Evolutionary conservation across 768 basidiomycete species (phyloP), one percentile per base, ranked within the genome.

Genomic region (Leccinellum rugosiceps): DNA sequence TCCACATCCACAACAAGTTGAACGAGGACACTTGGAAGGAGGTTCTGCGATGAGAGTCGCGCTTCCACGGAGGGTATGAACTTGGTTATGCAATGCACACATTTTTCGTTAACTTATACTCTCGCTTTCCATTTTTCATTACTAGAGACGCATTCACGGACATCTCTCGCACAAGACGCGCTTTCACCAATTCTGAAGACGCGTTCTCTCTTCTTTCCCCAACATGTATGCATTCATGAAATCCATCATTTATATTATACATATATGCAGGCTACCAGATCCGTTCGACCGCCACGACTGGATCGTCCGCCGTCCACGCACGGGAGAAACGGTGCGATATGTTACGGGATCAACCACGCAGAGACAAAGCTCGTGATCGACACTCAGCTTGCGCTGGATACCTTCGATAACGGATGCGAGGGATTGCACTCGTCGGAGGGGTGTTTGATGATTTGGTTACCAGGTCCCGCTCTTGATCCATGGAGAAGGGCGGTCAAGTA

Each of bases 241-340:
- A 2, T 6, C 4, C 8, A 3, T 41, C 4, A 31, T 28, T 9
- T 30, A 8, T 31, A 6, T 6, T 28, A 28, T 31, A 26, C 8
- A 30, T 11, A 31, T 5, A n/a, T 41, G n/a, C 21, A 61, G 60
- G 15, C 34, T 57, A 17, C 60, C 60, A 3, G 60, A 52, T 41
- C 60, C 54, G 5, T 61, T 61, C 4, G 60, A 61, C 50, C 55
- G 60, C 38, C 60, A 62, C 4, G 60, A 62, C 45, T 58, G 60
- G 60, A 62, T 62, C 19, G 30, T 62, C 28, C 55, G 55, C 15
- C 60, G 54, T 46, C 55, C 55, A 6, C 28, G 51, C 17, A 41
- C 47, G 38, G 52, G 60, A 4, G 38, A 30, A 49, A 43, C 19
- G n/a, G 23, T 26, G 3, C 45, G 58, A 28, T 61, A 61, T 25